Evolutionary conservation across 2,329 filamentous ascomycete genomes (phyloP), one percentile per base, ranked within the genome.

Genomic region (Trichoderma hamatum): DNA sequence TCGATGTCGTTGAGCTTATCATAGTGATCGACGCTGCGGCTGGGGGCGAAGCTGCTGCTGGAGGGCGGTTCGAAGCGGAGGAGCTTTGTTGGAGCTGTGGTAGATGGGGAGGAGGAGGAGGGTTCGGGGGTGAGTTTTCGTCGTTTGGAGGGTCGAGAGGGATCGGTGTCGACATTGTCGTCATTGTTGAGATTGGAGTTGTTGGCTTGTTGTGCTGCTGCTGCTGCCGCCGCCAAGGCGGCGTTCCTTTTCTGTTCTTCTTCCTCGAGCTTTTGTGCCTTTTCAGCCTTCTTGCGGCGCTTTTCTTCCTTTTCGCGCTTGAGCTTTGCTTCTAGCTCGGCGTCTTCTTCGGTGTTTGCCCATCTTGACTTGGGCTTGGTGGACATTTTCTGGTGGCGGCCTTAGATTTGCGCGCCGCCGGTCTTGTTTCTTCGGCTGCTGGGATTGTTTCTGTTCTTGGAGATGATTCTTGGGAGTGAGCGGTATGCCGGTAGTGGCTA

Each of bases 1-100:
- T 98, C 96, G 75, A 99, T 99, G 78, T 96, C 92, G 79, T 99
- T 99, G 69, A 99, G 84, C 73, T 92, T 92, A 75, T 97, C 92
- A 81, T 94, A 99, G 76, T 93, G 90, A 76, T 95, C 91, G 30
- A 97, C 91, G 77, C 92, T 92, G 70, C 92, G 86, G 76, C 91
- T 92, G 69, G 82, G 84, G 62, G 88, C 86, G 89, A 94, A 97
- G 73, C 83, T 80, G 11, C 87, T 86, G 39, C 39, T n/a, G 6
- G 39, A 43, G 39, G 39, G 39, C 16, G 84, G 83, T 11, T 91
- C 86, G 76, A 96, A 94, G 13, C 91, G 89, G 52, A 97, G 80
- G 2, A 97, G 83, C 72, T 85, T 88, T n/a, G 39, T 3, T 1
- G 86, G 80, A 43, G 76, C 69, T 34, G 73, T 43, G 19, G 32